Conservation (phyloP, 495 filamentous ascomycete species). For the Astrocystis sublimbata region DNA sequence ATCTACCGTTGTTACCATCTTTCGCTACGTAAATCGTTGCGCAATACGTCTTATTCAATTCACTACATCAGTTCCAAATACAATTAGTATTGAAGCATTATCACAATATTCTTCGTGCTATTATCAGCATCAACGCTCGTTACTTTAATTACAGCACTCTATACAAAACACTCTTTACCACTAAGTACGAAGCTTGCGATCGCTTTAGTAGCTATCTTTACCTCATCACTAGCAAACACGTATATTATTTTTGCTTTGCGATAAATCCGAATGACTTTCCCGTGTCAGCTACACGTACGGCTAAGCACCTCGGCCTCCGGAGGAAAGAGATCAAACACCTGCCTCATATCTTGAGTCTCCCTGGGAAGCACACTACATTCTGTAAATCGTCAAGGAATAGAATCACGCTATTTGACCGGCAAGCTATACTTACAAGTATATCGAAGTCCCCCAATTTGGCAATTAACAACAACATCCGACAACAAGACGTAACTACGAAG, state of each 20-base stretch:
- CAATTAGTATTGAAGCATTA: conserved; percentile 21
- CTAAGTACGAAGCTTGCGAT: conserved; percentile 35
- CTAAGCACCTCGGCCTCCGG: neutral
- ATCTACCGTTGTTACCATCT: conserved; percentile 26
- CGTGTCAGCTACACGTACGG: neutral
- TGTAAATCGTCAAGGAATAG: neutral
- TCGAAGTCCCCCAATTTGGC: too few species aligned
- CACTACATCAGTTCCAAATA: conserved; percentile 21
- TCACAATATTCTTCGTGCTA: conserved; percentile 31
- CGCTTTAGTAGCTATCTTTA: conserved; percentile 42
- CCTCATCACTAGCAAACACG: conserved; percentile 38
- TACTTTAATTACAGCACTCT: conserved; percentile 27
- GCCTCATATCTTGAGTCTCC: conserved; percentile 16
- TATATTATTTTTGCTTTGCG: conserved; percentile 43
- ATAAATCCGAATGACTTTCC: conserved; percentile 27
- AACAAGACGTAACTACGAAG: conserved; percentile 14
- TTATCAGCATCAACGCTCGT: conserved; percentile 31
- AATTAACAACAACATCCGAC: neutral
- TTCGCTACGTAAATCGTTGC: conserved; percentile 27
- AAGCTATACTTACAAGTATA: neutral
- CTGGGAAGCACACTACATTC: conserved; percentile 7
- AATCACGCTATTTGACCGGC: neutral
- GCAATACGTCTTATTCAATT: conserved; percentile 26
- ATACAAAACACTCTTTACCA: conserved; percentile 35
- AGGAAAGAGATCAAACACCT: conserved; percentile 4